Evolutionary conservation across 2,329 filamentous ascomycete species (phyloP).

Genomic region (Diplocarpon rosae): DNA sequence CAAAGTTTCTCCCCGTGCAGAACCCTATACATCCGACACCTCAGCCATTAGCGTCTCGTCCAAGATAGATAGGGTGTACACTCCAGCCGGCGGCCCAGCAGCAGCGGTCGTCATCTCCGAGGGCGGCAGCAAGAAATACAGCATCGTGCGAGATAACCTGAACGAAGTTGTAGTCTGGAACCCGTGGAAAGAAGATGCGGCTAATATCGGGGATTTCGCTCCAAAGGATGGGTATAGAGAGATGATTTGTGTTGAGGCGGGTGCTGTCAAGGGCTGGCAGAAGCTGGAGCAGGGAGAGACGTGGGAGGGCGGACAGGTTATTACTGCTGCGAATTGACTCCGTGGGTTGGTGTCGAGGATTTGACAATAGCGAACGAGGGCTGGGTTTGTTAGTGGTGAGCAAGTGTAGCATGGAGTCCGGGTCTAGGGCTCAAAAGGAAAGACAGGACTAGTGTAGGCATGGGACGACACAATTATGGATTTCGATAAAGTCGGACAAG

Average conservation of each 20-base stretch:
- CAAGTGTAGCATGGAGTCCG: neutral
- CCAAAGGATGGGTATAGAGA: constrained; percentile 85
- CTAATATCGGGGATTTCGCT: constrained; percentile 72
- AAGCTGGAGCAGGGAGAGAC: constrained; percentile 70
- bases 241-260: constrained; percentile 92
- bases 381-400: neutral
- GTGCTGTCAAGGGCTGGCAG: constrained; percentile 71
- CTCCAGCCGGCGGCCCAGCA: constrained; percentile 49
- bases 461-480: neutral
- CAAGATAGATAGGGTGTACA: constrained; percentile 86
- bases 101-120: constrained; percentile 49
- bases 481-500: neutral
- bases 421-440: neutral
- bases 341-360: neutral
- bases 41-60: constrained; percentile 53
- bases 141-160: constrained; percentile 73
- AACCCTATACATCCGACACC: constrained; percentile 53
- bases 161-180: constrained; percentile 94
- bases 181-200: constrained; percentile 80
- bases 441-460: neutral
- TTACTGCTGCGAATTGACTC: constrained; percentile 7
- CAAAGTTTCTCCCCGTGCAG: constrained; percentile 52
- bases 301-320: constrained; percentile 42
- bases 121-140: constrained; percentile 53
- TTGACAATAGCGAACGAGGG: neutral